A percentile compares a stretch with the other conserved stretches of the same genome.
These are phyloP conservation scores for Artomyces pyxidatus DNA, from an alignment of 768 basidiomycete species.

Conservation along the genomic window DNA sequence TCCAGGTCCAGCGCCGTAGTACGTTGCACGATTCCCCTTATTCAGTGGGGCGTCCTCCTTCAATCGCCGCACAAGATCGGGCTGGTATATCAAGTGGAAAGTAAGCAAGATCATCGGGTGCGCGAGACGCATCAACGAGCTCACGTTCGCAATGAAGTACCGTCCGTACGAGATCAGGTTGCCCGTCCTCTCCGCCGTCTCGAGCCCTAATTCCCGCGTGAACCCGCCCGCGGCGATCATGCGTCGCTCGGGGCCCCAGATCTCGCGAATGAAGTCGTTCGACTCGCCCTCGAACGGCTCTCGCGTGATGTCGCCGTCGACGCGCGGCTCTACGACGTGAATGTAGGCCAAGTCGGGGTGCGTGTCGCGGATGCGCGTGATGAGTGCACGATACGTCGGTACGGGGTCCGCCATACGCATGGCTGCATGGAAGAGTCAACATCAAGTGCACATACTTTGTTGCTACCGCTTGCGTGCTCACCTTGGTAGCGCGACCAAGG, in stretches of 20 bases:
- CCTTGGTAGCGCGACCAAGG: conserved; percentile 17
- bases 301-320: not conserved
- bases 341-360: conserved; percentile 27
- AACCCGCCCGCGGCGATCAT: conserved; percentile 4
- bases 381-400: conserved; percentile 18
- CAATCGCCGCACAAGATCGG: conserved; percentile 12
- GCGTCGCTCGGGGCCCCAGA: not conserved
- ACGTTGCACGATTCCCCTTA: conserved; percentile 13
- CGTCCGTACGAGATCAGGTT: not conserved
- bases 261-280: not conserved
- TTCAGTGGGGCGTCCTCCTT: conserved; percentile 7
- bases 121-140: not conserved
- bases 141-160: not conserved
- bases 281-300: not conserved
- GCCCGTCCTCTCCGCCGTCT: not conserved
- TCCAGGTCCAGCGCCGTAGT: conserved; percentile 1
- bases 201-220: not conserved
- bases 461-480: not conserved
- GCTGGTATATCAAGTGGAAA: conserved; percentile 15
- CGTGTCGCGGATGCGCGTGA: conserved; percentile 12
- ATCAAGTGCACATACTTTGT: not conserved
- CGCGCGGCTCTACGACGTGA: conserved; percentile 21
- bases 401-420: conserved; percentile 13
- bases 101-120: conserved; percentile 5
- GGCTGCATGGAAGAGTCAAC: not conserved